Evolutionary conservation across 345 rosid genomes (phyloP), one percentile per base, ranked within the genome.

Genomic region (Eucalyptus microcorys): DNA sequence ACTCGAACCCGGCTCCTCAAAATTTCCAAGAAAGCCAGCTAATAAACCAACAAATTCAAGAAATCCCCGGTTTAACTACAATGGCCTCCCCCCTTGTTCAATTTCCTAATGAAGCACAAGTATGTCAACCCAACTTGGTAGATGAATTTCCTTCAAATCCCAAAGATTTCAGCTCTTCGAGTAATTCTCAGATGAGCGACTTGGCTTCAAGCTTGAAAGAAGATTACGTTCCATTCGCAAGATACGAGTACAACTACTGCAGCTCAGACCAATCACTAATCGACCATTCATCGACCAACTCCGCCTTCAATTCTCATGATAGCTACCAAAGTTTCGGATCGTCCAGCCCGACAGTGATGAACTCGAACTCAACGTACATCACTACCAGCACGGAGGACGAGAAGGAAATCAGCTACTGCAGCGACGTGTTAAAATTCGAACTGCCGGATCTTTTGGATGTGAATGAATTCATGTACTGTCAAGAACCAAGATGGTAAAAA

Each of bases 381-480:
- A 94, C 95, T 85, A 87, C 94, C 92, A 90, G 94, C 89, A 93
- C 93, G 52, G 97, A 96, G 89, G 99, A 96, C 64, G 99, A 95
- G 89, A 93, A 93, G 89, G 99, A 96, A 86, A 86, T 87, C 16
- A 97, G 97, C 91, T 93, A 93, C 80, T 94, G 96, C 91, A 96
- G 98, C 92, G 88, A 92, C 85, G 76, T 80, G 86, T 89, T 94
- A 87, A 93, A 93, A 93, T 94, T 95, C 88, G 96, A 95, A 90
- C 89, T 96, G 88, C 91, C 95, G 4, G 95, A 94, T 61, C 90
- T 94, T 68, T 92, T 95, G 90, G 95, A 95, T 87, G 96, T 90
- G 4, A 92, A 92, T 91, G 94, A 88, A 68, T 93, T 95, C 92
- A 92, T 96, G 93, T 95, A 91, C 93, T 91, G 89, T 86, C 87